Evolutionary conservation across 805 yeast species (phyloP).

Genomic region (Candida ascalaphidarum): DNA sequence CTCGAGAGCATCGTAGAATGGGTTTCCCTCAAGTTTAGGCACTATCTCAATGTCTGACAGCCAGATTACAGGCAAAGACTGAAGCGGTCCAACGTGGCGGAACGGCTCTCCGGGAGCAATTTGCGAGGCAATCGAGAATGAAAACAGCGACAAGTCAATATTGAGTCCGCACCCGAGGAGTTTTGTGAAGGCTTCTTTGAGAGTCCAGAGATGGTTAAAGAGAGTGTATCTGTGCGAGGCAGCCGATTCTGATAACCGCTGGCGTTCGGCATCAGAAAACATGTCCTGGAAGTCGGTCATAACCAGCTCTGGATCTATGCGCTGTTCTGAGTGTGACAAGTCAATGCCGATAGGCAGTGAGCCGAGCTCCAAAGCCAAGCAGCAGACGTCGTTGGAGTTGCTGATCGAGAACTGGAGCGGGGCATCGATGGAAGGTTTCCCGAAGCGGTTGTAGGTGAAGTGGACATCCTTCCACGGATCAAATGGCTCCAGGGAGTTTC

Average conservation of each 20-base stretch:
- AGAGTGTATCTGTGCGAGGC: constrained; percentile 11
- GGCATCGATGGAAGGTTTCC: constrained; percentile 45
- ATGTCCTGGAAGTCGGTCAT: constrained; percentile 33
- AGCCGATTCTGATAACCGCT: constrained; percentile 13
- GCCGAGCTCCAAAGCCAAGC: constrained; percentile 32
- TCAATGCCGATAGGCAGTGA: constrained; percentile 24
- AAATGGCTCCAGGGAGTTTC: constrained; percentile 3
- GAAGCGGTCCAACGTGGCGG: no score
- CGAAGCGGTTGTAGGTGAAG: constrained; percentile 31
- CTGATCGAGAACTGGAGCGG: constrained; percentile 47
- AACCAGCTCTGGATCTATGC: constrained; percentile 15
- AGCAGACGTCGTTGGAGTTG: constrained; percentile 44
- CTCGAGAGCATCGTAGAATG: no score
- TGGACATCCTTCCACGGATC: constrained; percentile 14
- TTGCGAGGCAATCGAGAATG: no score
- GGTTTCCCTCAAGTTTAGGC: no score
- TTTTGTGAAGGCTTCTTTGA: constrained; percentile 72
- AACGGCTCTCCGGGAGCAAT: background rate
- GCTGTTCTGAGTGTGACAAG: constrained; percentile 24
- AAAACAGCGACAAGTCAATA: constrained; percentile 6
- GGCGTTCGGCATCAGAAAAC: constrained; percentile 28
- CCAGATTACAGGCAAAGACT: no score
- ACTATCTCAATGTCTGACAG: no score
- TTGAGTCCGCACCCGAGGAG: constrained; percentile 50
- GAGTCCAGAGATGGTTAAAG: constrained; percentile 65